Conservation (phyloP, 2,329 filamentous ascomycete genomes). For the Cladobotryum protrusum region DNA sequence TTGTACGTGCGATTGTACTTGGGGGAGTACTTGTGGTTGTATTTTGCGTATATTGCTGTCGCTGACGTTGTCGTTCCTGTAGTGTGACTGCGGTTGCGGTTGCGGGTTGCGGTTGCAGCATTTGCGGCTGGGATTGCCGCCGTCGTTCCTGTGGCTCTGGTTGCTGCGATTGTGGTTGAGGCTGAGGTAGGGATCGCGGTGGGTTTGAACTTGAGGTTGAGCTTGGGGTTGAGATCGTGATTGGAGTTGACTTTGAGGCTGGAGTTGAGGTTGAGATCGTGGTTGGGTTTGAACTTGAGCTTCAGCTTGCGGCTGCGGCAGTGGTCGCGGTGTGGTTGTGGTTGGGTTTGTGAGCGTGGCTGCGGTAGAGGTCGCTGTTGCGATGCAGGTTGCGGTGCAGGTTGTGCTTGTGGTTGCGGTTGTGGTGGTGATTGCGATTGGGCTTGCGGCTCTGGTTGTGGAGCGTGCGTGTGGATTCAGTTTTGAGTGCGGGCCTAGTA, state of each 20-base stretch:
- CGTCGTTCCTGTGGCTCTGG: background rate
- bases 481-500: background rate
- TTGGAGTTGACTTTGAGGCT: background rate
- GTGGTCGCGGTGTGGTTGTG: background rate
- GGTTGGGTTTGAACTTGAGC: background rate
- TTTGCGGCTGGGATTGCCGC: background rate
- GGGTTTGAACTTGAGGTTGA: background rate
- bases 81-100: background rate
- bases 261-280: background rate
- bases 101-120: background rate
- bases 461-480: slow-evolving; percentile 1
- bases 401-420: background rate
- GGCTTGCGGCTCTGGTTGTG: slow-evolving; percentile 3
- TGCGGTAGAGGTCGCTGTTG: background rate
- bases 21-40: background rate
- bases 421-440: slow-evolving; percentile 7
- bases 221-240: background rate
- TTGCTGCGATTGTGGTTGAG: background rate
- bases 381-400: background rate
- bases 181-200: background rate
- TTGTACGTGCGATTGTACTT: background rate
- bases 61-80: background rate
- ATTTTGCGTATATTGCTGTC: background rate
- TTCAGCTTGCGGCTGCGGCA: slow-evolving; percentile 2
- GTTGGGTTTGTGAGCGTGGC: background rate